phyloP scores from a whole-genome alignment of 108 stramenopile species.

The Cyclotella baltica region DNA sequence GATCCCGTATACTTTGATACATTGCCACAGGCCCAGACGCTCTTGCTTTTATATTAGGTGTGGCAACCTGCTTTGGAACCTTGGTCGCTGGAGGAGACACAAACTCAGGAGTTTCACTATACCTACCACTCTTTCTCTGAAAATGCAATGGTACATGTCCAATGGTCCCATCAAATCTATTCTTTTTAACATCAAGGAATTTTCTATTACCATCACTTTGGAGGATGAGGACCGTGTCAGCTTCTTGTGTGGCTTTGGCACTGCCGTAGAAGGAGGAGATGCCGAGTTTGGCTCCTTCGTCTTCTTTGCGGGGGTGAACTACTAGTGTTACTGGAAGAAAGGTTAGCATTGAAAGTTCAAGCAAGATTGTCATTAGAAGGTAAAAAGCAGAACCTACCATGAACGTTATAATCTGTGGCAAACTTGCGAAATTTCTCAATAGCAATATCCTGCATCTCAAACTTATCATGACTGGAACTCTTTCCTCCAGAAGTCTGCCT shows the following conservation, averaged over 20 bases:
- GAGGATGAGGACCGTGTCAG: slow-evolving; percentile 97
- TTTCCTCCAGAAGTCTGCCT: slow-evolving; percentile 48
- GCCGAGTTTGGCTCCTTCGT: slow-evolving; percentile 75
- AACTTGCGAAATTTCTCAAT: slow-evolving; percentile 97
- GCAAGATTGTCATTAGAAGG: not conserved
- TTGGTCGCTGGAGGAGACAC: slow-evolving; percentile 25
- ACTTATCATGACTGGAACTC: slow-evolving; percentile 72
- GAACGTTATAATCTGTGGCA: slow-evolving; percentile 95
- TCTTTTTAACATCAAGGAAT: slow-evolving; percentile 97
- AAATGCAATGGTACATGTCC: slow-evolving; percentile 87
- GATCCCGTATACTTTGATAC: slow-evolving; percentile 43
- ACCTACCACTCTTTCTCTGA: slow-evolving; percentile 76
- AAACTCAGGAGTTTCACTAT: slow-evolving; percentile 60
- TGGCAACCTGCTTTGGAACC: slow-evolving; percentile 36
- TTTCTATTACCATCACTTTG: slow-evolving; percentile 89
- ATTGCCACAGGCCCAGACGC: slow-evolving; percentile 16
- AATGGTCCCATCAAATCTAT: slow-evolving; percentile 95
- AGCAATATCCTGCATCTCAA: slow-evolving; percentile 94
- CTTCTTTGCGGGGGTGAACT: slow-evolving; percentile 98
- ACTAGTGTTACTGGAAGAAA: slow-evolving; percentile 82
- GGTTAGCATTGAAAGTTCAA: no score
- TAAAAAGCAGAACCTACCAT: slow-evolving; percentile 36
- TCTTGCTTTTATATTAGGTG: slow-evolving; percentile 20
- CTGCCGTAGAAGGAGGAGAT: slow-evolving; percentile 93
- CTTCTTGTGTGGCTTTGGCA: slow-evolving; percentile 99